Conservation (phyloP, 164 flowering plant genomes). For the Macadamia integrifolia region DNA sequence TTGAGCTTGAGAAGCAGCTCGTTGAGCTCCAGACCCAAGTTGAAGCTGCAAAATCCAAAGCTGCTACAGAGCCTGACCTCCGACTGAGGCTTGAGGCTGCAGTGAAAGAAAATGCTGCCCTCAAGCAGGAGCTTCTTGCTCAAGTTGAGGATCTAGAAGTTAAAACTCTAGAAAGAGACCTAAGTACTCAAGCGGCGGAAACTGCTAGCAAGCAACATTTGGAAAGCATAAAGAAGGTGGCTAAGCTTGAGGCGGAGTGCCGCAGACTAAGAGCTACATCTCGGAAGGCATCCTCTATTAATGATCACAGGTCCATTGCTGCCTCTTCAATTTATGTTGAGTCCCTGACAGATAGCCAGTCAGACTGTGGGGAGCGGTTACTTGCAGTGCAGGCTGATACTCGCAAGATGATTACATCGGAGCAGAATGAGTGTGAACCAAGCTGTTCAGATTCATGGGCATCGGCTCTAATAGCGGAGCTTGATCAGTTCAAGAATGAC, state of each 20-base stretch:
- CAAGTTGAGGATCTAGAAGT: constrained; percentile 23
- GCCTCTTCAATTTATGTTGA: constrained; percentile 12
- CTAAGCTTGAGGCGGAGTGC: constrained; percentile 39
- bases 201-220: constrained; percentile 35
- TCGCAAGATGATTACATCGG: constrained; percentile 16
- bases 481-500: constrained; percentile 14
- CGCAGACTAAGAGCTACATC: constrained; percentile 17
- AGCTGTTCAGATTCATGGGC: constrained; percentile 22
- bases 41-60: constrained; percentile 33
- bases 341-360: constrained; percentile 5
- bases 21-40: constrained; percentile 44
- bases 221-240: constrained; percentile 30
- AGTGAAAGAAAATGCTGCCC: constrained; percentile 23
- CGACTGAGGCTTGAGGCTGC: constrained; percentile 34
- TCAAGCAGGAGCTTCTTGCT: constrained; percentile 19
- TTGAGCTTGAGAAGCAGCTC: constrained; percentile 53
- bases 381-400: constrained; percentile 13
- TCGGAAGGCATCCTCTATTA: constrained; percentile 4
- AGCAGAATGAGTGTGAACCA: constrained; percentile 16
- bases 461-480: constrained; percentile 16
- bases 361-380: constrained; percentile 24
- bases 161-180: constrained; percentile 24
- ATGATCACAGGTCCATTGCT: constrained; percentile 8
- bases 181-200: constrained; percentile 34
- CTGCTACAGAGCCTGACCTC: constrained; percentile 25